A percentile compares a stretch with the other conserved stretches of the same genome.
Evolutionary conservation across 2,329 filamentous ascomycete species (phyloP).

Genomic region (Cladosporium halotolerans): DNA sequence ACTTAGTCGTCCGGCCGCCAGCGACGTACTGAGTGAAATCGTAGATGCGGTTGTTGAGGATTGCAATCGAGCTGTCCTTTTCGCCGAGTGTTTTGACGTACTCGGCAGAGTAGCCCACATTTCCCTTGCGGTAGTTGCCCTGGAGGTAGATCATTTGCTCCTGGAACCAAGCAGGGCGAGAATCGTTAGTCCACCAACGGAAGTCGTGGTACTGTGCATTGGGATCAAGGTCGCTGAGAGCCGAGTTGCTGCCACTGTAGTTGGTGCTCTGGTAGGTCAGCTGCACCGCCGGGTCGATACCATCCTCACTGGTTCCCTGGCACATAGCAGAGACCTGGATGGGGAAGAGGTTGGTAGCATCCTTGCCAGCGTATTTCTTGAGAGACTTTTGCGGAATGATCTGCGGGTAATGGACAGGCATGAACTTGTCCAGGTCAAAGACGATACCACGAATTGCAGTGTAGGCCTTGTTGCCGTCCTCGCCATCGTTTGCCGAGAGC

Average conservation of each 20-base stretch:
- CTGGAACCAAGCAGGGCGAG: constrained; percentile 82
- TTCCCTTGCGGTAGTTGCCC: constrained; percentile 75
- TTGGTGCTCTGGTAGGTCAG: constrained; percentile 79
- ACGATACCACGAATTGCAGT: constrained; percentile 83
- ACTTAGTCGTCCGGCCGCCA: constrained; percentile 63
- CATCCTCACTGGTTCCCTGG: constrained; percentile 63
- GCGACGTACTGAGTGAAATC: constrained; percentile 78
- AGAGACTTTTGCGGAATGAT: constrained; percentile 57
- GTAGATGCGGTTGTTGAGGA: constrained; percentile 74
- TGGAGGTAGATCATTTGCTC: constrained; percentile 79
- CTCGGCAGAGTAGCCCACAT: constrained; percentile 71
- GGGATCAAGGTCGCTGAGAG: constrained; percentile 60
- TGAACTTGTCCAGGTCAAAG: constrained; percentile 71
- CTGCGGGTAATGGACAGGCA: constrained; percentile 70
- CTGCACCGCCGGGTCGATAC: constrained; percentile 65
- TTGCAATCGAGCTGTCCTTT: constrained; percentile 58
- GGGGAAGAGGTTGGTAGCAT: constrained; percentile 85
- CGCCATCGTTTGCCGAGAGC: constrained; percentile 66
- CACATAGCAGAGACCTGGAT: constrained; percentile 91
- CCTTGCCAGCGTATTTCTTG: constrained; percentile 75
- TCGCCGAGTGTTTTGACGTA: constrained; percentile 64
- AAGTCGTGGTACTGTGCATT: constrained; percentile 91
- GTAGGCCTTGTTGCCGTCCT: constrained; percentile 59
- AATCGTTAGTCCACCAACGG: constrained; percentile 74
- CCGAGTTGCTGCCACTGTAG: constrained; percentile 57